Base-by-base conservation (phyloP, 768 basidiomycete species). In the Pholiota molesta region DNA sequence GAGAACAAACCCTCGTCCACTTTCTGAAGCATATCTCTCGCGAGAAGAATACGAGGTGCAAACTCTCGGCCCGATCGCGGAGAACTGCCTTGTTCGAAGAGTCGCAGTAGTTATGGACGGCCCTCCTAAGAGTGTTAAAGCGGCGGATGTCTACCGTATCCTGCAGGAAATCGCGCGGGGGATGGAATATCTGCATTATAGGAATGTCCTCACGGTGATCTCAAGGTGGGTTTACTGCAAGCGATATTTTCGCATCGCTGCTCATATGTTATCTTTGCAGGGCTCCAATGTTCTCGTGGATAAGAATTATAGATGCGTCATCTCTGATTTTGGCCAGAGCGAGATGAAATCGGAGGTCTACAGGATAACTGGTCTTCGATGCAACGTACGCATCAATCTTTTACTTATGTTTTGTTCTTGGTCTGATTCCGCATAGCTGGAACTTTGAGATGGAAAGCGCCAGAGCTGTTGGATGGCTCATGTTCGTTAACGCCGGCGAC, bases 251-350 rank as follows among this genome's bases (percentile, higher is more conserved):
- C 13, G 33, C 13, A 37, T 26, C 17, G 7, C 6, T 7, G 17
- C 39, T 26, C 28, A 42, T 44, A 28, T 23, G 13, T n/a, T 7
- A 49, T 19, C 19, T 13, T 45, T 45, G 7, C 51, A 84, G 89
- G 90, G 84, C 2, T 80, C 88, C 2, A 95, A 95, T 69, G 83
- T 94, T 16, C 83, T 95, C 2, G 85, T 95, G 14, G 85, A 89
- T 65, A 86, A 91, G 62, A 73, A 79, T 1, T 79, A 83, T 2
- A 82, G 77, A 51, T 94, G 91, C 61, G 80, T 94, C 42, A 86
- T 95, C 44, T 86, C 90, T 29, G 92, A 94, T 69, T 95, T 95
- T 71, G 92, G 91, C 0, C 89, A 94, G 72, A 89, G 85, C 66
- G 88, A 91, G 72, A 86, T 94, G 78, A 91, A 87, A 74, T 83